Evolutionary conservation across 2,329 filamentous ascomycete species (phyloP), one percentile per base, ranked within the genome.

Genomic region (Cercospora sp.): DNA sequence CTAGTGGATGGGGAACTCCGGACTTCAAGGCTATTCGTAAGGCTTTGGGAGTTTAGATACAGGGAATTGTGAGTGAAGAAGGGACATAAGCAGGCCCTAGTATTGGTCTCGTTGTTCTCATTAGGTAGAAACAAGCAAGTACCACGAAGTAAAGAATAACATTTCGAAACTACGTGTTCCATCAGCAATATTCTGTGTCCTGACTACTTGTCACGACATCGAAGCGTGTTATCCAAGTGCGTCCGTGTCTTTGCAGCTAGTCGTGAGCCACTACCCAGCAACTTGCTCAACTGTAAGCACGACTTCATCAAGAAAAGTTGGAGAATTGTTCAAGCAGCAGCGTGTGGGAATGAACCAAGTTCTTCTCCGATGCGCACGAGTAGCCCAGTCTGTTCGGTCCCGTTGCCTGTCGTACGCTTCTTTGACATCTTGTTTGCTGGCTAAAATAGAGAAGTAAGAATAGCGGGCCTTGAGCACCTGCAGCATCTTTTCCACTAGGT

Each of bases 1-100:
- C 74, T 2, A 71, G 67, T 60, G 74, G 73, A 13, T 72, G 67
- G 20, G 74, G 74, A 9, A 76, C 72, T 2, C 74, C 74, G 2
- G 68, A 74, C 30, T 75, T 73, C 65, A 66, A 62, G 59, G 69
- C 70, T n/a, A 69, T 69, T 30, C 42, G 60, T 23, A 61, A 55
- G 12, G 64, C 70, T 36, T 36, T 72, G 36, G 42, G 53, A 5
- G 68, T 67, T 16, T 70, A 72, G 48, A 30, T 8, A 13, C 5
- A 12, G 18, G 4, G 3, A 12, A 2, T 13, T 59, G 0, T 13
- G n/a, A 36, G 16, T 2, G 2, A 3, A 7, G 2, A 5, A 26
- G 23, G 20, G 18, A 51, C 5, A 51, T 26, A 9, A 26, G 3
- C 16, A 42, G 36, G 36, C 16, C 36, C 36, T n/a, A n/a, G 36